A percentile compares a stretch with the other conserved stretches of the same genome.
phyloP scores from a whole-genome alignment of 2,329 filamentous ascomycete species.

The Xylaria sp. region DNA sequence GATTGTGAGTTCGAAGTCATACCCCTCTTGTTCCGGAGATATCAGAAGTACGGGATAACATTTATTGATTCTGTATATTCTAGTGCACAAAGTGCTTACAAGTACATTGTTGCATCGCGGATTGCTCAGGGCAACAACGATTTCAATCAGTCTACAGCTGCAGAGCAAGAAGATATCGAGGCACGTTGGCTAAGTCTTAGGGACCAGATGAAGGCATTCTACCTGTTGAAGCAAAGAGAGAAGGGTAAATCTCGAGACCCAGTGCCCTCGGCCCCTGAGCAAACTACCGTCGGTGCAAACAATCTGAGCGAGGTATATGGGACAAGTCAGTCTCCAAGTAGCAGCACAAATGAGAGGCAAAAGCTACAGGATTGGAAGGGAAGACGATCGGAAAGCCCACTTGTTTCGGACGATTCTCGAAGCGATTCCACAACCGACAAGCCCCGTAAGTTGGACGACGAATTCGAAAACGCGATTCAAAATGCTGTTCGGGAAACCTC shows the following conservation, averaged over 20 bases:
- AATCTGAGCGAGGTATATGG: conserved; percentile 27
- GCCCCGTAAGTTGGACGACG: conserved; percentile 42
- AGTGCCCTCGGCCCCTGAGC: conserved; percentile 21
- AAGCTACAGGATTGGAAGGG: conserved; percentile 44
- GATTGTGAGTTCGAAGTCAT: conserved; percentile 37
- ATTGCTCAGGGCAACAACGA: conserved; percentile 71
- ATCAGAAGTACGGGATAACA: neutral
- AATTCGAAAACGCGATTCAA: conserved; percentile 67
- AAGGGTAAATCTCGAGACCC: conserved; percentile 34
- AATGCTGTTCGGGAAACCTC: conserved; percentile 66
- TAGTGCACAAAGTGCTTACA: conserved; percentile 60
- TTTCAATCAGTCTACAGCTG: conserved; percentile 45
- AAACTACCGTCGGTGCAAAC: conserved; percentile 16
- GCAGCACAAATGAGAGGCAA: conserved; percentile 49
- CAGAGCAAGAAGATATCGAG: conserved; percentile 61
- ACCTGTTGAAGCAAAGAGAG: conserved; percentile 47
- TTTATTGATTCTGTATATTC: neutral
- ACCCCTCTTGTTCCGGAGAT: neutral
- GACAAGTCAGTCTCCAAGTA: conserved; percentile 46
- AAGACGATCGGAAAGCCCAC: conserved; percentile 26
- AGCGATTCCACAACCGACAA: conserved; percentile 13
- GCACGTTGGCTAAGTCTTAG: conserved; percentile 58
- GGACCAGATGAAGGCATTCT: conserved; percentile 55
- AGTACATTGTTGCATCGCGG: conserved; percentile 73
- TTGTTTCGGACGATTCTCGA: conserved; percentile 18